A percentile compares a stretch with the other conserved stretches of the same genome.
Evolutionary conservation across 495 filamentous ascomycete species (phyloP).

Genomic region (Penicillium longicatenatum): DNA sequence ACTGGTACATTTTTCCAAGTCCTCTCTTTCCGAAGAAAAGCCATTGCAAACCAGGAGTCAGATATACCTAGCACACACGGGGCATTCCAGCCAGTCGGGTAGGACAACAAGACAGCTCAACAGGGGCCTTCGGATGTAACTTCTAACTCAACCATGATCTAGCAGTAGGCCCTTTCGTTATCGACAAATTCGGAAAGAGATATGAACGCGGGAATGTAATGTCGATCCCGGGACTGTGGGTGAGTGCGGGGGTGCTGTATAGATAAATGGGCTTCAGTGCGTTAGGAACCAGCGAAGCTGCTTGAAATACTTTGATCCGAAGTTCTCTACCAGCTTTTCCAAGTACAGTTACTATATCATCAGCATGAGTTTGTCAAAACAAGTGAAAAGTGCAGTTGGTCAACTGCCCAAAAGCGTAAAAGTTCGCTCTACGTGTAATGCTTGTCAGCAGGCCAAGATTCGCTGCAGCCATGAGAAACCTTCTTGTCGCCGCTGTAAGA

Average conservation of each 20-base stretch:
- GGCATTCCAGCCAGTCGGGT: constrained; percentile 13
- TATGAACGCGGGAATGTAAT: constrained; percentile 6
- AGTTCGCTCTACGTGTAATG: constrained; percentile 50
- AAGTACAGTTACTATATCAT: neutral
- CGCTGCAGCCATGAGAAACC: constrained; percentile 52
- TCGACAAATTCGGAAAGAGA: constrained; percentile 4
- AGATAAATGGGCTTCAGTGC: neutral
- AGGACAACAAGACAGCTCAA: constrained; percentile 18
- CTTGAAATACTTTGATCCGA: neutral
- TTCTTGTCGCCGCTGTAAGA: constrained; percentile 46
- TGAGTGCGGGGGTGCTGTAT: neutral
- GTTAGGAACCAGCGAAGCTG: neutral
- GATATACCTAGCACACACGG: neutral
- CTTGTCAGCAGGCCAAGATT: constrained; percentile 51
- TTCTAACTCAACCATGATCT: constrained; percentile 7
- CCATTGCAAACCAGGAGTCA: neutral
- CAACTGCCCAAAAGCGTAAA: constrained; percentile 43
- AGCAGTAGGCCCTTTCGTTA: neutral
- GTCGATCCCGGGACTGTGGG: neutral
- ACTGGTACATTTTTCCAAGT: neutral
- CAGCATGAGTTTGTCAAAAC: constrained; percentile 21
- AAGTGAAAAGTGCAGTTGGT: constrained; percentile 13
- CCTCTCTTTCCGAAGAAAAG: neutral
- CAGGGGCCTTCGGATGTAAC: constrained; percentile 25
- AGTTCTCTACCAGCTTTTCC: neutral